These are phyloP conservation scores for Plenodomus tracheiphilus DNA, from an alignment of 2,329 filamentous ascomycete species.

Conservation along the genomic window DNA sequence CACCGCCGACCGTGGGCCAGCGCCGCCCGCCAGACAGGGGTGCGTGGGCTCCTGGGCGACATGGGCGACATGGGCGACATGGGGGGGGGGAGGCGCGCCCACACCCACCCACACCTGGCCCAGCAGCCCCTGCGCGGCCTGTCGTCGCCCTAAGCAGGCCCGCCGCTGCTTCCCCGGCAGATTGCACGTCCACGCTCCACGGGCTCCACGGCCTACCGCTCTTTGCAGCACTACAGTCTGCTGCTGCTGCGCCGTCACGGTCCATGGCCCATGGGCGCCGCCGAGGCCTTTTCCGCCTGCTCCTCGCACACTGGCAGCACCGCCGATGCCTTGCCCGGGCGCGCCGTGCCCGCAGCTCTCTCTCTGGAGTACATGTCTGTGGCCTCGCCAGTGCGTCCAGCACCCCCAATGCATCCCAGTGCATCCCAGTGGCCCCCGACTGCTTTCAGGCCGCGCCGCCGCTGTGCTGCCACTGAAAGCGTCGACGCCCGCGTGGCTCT, in stretches of 20 bases:
- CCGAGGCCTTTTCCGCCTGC: no score
- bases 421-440: background rate
- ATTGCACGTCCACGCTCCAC: slow-evolving; percentile 19
- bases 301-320: background rate
- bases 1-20: no score
- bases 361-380: no score
- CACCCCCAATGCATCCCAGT: background rate
- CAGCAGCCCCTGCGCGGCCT: slow-evolving; percentile 14
- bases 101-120: background rate
- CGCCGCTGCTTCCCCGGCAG: slow-evolving; percentile 27
- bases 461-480: slow-evolving; percentile 15
- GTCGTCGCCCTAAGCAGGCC: slow-evolving; percentile 14
- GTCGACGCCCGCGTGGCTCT: slow-evolving; percentile 24
- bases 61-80: no score
- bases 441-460: slow-evolving; percentile 14
- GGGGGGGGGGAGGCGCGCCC: background rate
- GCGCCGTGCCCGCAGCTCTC: background rate
- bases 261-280: no score
- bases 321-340: background rate
- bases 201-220: slow-evolving; percentile 9
- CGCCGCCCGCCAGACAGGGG: no score
- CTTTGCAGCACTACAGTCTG: slow-evolving; percentile 10
- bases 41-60: no score
- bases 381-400: no score
- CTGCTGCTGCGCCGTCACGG: no score